A percentile compares a stretch with the other conserved stretches of the same genome.
These are phyloP conservation scores for Byssoonygena ceratinophila DNA, from an alignment of 2,329 filamentous ascomycete genomes.

Conservation along the genomic window DNA sequence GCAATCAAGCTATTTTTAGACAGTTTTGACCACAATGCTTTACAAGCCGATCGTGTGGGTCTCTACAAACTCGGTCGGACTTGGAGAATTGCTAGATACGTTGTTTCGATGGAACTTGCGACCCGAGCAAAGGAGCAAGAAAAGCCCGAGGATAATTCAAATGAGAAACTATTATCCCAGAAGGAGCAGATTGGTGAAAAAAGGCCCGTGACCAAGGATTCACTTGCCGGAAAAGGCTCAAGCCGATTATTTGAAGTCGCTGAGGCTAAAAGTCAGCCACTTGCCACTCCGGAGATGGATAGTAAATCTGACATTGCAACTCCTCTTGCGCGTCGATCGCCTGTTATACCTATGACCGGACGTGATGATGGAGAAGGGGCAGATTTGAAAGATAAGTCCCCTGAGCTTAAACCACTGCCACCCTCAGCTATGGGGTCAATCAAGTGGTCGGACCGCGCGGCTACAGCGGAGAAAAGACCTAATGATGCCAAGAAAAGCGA, in stretches of 20 bases:
- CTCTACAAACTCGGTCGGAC: slow-evolving; percentile 46
- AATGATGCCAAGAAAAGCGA: background rate
- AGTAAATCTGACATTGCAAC: slow-evolving; percentile 48
- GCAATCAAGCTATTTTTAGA: slow-evolving; percentile 29
- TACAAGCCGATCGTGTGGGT: slow-evolving; percentile 42
- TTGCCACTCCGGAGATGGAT: slow-evolving; percentile 32
- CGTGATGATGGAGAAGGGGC: slow-evolving; percentile 12
- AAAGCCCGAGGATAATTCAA: slow-evolving; percentile 5
- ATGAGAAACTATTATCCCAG: slow-evolving; percentile 23
- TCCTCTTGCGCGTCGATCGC: slow-evolving; percentile 43
- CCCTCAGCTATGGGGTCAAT: slow-evolving; percentile 35
- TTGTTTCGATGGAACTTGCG: slow-evolving; percentile 42
- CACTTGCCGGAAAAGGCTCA: slow-evolving; percentile 31
- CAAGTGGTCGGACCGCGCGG: slow-evolving; percentile 22
- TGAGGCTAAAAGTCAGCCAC: slow-evolving; percentile 28
- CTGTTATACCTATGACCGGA: slow-evolving; percentile 20
- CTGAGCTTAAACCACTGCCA: slow-evolving; percentile 34
- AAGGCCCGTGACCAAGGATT: slow-evolving; percentile 23
- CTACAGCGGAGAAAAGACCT: slow-evolving; percentile 8
- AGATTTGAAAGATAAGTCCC: slow-evolving; percentile 27
- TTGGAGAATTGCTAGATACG: slow-evolving; percentile 47
- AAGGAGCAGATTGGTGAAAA: slow-evolving; percentile 24
- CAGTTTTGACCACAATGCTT: slow-evolving; percentile 45
- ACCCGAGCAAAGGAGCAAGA: slow-evolving; percentile 29
- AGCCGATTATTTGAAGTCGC: slow-evolving; percentile 37